Evolutionary conservation across 2,329 filamentous ascomycete genomes (phyloP), one percentile per base, ranked within the genome.

Genomic region (Sarocladium strictum): DNA sequence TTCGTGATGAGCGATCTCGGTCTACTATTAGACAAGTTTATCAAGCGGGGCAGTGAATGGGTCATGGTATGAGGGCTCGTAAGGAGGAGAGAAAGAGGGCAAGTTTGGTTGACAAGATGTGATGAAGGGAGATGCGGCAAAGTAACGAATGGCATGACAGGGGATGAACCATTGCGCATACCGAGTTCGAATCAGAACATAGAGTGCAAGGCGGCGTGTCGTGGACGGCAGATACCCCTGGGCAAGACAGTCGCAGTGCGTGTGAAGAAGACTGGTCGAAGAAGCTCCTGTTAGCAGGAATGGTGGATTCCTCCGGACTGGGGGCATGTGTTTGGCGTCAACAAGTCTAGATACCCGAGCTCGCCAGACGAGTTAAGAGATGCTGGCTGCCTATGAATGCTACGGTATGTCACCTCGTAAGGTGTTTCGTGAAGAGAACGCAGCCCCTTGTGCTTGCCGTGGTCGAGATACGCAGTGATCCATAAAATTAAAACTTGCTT

Each of bases 31-130:
- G 94, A 99, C 69, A 99, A 97, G 69, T 97, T 94, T 65, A 86
- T 99, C 68, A 99, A 99, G 77, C 84, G 92, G 60, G 92, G 93
- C 23, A 96, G 87, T 63, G 93, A 99, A 76, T 99, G 93, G 93
- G 91, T 97, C 56, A 63, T 77, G 15, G 62, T 66, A 57, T 70
- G 60, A 68, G 57, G 54, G 29, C 41, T 40, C 24, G 26, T 21
- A 35, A 35, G n/a, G 21, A 29, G 35, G 35, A 51, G 26, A 51
- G 17, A 33, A 51, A 33, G 35, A 21, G 47, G 27, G 35, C n/a
- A 3, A 26, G 3, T 35, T 17, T 33, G 27, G 47, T 29, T 51
- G 47, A 51, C 47, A 11, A 19, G 27, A 35, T 3, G 5, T 33
- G 24, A 35, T 51, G 47, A 51, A 51, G 47, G 47, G 47, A 21